Conservation (phyloP, 805 yeast species). For the Kuraishia ogatae region DNA sequence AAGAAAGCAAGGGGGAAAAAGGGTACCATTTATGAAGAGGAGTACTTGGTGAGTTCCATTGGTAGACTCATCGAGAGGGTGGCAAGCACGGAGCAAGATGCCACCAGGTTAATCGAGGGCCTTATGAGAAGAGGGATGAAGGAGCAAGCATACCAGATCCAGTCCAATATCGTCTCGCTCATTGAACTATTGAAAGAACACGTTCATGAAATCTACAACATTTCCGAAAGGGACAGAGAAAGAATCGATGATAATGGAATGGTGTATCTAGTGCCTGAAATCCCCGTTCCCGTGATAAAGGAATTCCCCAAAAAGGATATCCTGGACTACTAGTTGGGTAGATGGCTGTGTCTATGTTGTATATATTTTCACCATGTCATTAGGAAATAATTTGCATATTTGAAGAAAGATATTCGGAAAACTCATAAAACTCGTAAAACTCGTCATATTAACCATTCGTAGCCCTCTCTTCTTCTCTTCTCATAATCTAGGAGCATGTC, state of each 20-base stretch:
- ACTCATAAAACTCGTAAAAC: too few relatives aligned
- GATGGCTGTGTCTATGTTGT: too few relatives aligned
- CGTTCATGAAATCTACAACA: conserved; percentile 66
- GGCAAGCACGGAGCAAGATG: conserved; percentile 66
- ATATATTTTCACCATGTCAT: neutral
- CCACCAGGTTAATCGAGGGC: conserved; percentile 63
- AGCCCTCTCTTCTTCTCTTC: conserved; percentile 6
- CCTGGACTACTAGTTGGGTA: conserved; percentile 43
- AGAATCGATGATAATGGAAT: conserved; percentile 86
- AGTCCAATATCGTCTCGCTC: conserved; percentile 54
- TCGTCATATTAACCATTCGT: neutral
- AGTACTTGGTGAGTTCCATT: conserved; percentile 79
- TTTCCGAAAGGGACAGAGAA: conserved; percentile 82
- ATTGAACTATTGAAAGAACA: conserved; percentile 46
- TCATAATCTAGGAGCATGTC: conserved; percentile 19
- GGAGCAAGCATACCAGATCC: conserved; percentile 78
- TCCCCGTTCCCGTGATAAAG: conserved; percentile 58
- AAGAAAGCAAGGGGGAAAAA: conserved; percentile 95
- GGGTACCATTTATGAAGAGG: conserved; percentile 96
- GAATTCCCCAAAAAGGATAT: conserved; percentile 52
- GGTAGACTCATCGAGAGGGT: conserved; percentile 84
- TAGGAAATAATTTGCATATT: neutral
- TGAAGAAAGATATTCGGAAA: too few relatives aligned
- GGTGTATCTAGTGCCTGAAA: conserved; percentile 67
- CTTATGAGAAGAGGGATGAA: conserved; percentile 62